Evolutionary conservation across 2,329 filamentous ascomycete genomes (phyloP).

Genomic region (Xylogone sp.): DNA sequence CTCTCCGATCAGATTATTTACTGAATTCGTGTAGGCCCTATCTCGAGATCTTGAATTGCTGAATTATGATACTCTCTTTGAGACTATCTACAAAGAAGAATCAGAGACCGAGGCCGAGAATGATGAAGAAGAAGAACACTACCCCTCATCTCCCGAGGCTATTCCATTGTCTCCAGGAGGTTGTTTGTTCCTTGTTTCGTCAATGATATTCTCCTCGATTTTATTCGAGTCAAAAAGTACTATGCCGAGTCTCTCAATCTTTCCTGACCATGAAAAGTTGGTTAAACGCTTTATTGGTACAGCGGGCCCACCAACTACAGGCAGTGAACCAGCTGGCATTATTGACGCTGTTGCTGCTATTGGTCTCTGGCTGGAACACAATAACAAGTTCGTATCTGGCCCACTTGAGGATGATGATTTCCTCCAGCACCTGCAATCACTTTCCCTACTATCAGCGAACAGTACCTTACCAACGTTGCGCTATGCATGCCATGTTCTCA

Average conservation of each 20-base stretch:
- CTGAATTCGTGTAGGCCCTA: conserved; percentile 22
- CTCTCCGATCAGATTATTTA: conserved; percentile 3
- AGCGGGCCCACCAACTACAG: conserved; percentile 43
- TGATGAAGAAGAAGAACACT: conserved; percentile 38
- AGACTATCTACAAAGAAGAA: conserved; percentile 42
- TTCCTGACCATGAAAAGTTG: conserved; percentile 56
- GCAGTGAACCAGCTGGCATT: conserved; percentile 45
- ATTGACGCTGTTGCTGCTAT: conserved; percentile 57
- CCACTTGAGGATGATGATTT: conserved; percentile 37
- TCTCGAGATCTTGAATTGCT: conserved; percentile 56
- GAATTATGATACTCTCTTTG: conserved; percentile 37
- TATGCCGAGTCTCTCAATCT: conserved; percentile 50
- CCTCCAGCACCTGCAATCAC: conserved; percentile 55
- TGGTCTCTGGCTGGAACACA: conserved; percentile 54
- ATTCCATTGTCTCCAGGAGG: conserved; percentile 58
- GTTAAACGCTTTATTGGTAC: conserved; percentile 50
- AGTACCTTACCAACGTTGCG: conserved; percentile 32
- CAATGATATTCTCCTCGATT: conserved; percentile 59
- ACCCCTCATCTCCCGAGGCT: conserved; percentile 42
- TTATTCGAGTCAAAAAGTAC: conserved; percentile 55
- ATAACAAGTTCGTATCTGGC: conserved; percentile 37
- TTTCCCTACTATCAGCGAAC: conserved; percentile 33
- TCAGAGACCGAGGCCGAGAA: conserved; percentile 26
- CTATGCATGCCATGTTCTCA: conserved; percentile 31
- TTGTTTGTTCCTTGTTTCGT: conserved; percentile 54